Evolutionary conservation across 768 basidiomycete species (phyloP).

Genomic region (Lentinula detonsa): DNA sequence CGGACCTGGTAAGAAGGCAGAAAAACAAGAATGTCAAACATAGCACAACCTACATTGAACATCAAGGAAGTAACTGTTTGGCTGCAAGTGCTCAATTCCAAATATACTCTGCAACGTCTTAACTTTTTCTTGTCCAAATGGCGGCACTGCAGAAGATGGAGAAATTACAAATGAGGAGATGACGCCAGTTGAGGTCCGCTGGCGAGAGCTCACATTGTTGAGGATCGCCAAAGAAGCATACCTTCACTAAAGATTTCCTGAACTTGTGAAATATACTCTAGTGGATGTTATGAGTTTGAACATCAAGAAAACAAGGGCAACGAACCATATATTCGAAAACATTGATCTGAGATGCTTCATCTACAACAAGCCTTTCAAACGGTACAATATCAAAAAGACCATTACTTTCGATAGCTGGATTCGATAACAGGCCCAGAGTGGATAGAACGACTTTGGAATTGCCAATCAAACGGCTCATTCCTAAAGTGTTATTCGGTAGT

Average conservation of each 20-base stretch:
- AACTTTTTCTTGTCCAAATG: slow-evolving; percentile 38
- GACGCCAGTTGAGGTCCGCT: not conserved
- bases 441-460: slow-evolving; percentile 32
- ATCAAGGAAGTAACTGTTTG: slow-evolving; percentile 33
- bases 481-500: slow-evolving; percentile 21
- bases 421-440: slow-evolving; percentile 46
- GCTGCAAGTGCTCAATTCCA: slow-evolving; percentile 25
- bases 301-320: not conserved
- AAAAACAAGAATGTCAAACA: too few relatives aligned
- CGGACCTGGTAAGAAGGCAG: too few relatives aligned
- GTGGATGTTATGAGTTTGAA: not conserved
- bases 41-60: slow-evolving; percentile 34
- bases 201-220: slow-evolving; percentile 35
- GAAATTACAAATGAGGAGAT: not conserved
- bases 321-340: slow-evolving; percentile 41
- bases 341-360: slow-evolving; percentile 50
- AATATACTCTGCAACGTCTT: slow-evolving; percentile 24
- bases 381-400: slow-evolving; percentile 31
- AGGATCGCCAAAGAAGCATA: slow-evolving; percentile 51
- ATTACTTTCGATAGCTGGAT: slow-evolving; percentile 28
- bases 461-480: slow-evolving; percentile 20
- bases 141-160: slow-evolving; percentile 34
- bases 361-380: slow-evolving; percentile 43
- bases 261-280: slow-evolving; percentile 42
- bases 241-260: slow-evolving; percentile 24